A percentile compares a stretch with the other conserved stretches of the same genome.
Conservation (phyloP, 2,329 filamentous ascomycete species). For the Fusarium bulbicola region DNA sequence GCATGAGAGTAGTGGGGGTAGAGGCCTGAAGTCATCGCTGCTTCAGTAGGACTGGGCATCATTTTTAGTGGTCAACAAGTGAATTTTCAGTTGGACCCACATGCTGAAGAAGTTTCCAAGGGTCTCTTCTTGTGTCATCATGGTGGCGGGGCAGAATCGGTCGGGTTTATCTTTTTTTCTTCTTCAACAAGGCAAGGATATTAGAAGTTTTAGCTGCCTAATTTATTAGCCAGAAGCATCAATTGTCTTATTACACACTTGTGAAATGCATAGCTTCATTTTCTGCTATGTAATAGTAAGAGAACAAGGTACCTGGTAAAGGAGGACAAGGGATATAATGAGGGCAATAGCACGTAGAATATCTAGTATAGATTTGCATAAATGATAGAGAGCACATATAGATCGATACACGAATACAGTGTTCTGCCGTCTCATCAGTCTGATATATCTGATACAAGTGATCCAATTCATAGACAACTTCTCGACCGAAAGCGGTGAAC, state of each 20-base stretch:
- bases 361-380: neutral
- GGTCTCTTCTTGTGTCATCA: slow-evolving; percentile 32
- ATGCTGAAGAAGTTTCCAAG: slow-evolving; percentile 35
- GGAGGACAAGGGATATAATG: neutral
- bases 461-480: neutral
- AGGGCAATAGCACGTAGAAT: neutral
- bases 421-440: neutral
- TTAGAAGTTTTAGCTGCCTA: neutral
- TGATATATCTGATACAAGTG: neutral
- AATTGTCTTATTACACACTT: neutral
- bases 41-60: slow-evolving; percentile 36
- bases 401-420: neutral
- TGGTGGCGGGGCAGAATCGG: slow-evolving; percentile 35
- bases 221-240: neutral
- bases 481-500: slow-evolving; percentile 46
- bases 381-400: neutral
- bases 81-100: slow-evolving; percentile 42
- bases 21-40: slow-evolving; percentile 44
- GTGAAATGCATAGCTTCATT: neutral
- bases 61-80: slow-evolving; percentile 30
- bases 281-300: neutral
- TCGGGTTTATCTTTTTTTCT: slow-evolving; percentile 10
- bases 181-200: neutral
- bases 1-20: slow-evolving; percentile 41
- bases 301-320: too few species aligned